These are phyloP conservation scores for Cylindrodendrum hubeiense DNA, from an alignment of 2,329 filamentous ascomycete species.

Conservation along the genomic window DNA sequence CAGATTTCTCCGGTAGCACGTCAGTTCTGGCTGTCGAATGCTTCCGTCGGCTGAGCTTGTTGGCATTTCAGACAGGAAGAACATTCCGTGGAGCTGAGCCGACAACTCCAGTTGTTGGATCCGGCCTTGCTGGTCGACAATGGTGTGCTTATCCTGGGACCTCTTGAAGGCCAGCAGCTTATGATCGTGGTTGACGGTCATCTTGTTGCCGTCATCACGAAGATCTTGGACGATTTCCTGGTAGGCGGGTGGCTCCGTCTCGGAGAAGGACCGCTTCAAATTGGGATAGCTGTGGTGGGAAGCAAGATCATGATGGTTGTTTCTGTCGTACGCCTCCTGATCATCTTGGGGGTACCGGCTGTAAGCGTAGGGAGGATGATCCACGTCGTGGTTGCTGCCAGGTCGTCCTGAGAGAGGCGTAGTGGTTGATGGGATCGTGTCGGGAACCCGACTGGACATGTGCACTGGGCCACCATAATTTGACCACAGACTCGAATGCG, in stretches of 20 bases:
- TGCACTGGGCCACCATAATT: constrained; percentile 68
- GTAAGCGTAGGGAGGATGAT: constrained; percentile 65
- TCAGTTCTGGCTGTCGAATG: constrained; percentile 82
- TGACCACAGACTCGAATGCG: constrained; percentile 69
- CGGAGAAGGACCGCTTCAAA: constrained; percentile 70
- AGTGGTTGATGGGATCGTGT: constrained; percentile 60
- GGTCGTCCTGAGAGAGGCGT: constrained; percentile 64
- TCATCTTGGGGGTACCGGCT: constrained; percentile 68
- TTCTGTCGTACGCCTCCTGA: constrained; percentile 65
- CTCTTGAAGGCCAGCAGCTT: constrained; percentile 71
- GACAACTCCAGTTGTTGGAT: constrained; percentile 72
- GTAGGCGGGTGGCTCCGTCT: constrained; percentile 67
- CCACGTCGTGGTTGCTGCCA: constrained; percentile 63
- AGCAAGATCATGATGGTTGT: constrained; percentile 60
- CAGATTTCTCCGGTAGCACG: constrained; percentile 94
- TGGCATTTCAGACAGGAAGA: constrained; percentile 86
- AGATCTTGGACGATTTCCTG: constrained; percentile 73
- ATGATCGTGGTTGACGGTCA: constrained; percentile 71
- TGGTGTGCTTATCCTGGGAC: constrained; percentile 69
- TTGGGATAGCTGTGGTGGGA: constrained; percentile 66
- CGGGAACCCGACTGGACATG: constrained; percentile 64
- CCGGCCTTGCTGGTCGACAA: constrained; percentile 70
- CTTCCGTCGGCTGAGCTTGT: constrained; percentile 70
- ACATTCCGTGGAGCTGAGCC: constrained; percentile 89
- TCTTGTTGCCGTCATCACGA: constrained; percentile 68